Percentiles rank a stretch among this genome's conserved stretches.
Conservation (phyloP, 495 filamentous ascomycete genomes). For the Gamarada debralockiae region DNA sequence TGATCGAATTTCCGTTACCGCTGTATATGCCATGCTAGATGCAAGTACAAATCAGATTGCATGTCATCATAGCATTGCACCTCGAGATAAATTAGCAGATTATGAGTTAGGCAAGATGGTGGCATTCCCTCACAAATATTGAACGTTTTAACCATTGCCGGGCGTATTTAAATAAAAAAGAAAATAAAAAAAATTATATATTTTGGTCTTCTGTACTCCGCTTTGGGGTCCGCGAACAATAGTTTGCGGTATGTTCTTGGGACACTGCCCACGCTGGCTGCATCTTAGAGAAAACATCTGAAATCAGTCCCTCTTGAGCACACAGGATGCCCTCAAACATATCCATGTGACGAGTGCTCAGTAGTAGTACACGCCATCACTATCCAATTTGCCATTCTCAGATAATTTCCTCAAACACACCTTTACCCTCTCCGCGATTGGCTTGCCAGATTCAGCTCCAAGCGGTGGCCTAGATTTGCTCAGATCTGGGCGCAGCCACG, state of each 20-base stretch:
- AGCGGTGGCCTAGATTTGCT: not conserved
- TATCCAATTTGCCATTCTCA: not conserved
- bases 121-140: not conserved
- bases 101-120: not conserved
- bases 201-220: no score
- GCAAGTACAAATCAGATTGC: not conserved
- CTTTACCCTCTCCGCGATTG: not conserved
- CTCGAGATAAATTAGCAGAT: not conserved
- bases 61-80: not conserved
- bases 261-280: no score
- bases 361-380: not conserved
- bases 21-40: not conserved
- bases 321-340: not conserved
- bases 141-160: no score
- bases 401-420: not conserved
- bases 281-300: not conserved
- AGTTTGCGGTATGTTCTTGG: no score
- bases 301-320: not conserved
- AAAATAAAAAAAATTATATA: not conserved
- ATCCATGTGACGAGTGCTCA: not conserved
- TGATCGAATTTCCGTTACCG: not conserved
- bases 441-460: not conserved
- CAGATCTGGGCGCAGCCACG: not conserved
- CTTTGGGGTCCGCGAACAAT: no score
- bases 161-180: not conserved